Conservation (phyloP, 176 grass and related monocot genomes). For the Oryza glumipatula region DNA sequence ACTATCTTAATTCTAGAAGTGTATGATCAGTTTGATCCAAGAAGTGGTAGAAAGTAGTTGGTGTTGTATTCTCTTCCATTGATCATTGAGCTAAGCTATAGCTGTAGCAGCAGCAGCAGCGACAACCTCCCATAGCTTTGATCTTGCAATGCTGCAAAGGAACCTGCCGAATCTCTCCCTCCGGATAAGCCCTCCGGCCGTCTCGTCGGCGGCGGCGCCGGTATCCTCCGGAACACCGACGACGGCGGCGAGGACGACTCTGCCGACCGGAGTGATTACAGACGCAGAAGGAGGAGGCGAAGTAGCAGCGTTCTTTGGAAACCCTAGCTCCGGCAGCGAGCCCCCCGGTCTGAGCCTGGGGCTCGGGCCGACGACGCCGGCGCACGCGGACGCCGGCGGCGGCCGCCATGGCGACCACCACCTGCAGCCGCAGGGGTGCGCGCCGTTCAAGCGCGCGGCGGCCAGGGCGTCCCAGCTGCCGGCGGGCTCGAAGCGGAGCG, state of each 20-base stretch:
- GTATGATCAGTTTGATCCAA: conserved; percentile 28
- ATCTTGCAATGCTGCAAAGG: conserved; percentile 52
- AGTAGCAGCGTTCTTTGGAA: conserved; percentile 47
- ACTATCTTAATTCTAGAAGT: conserved; percentile 8
- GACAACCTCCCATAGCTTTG: background rate
- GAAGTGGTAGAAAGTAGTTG: background rate
- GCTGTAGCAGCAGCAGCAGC: background rate
- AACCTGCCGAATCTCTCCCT: conserved; percentile 79
- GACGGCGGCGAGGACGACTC: conserved; percentile 27
- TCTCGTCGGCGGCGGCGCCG: conserved; percentile 17
- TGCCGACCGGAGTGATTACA: conserved; percentile 1
- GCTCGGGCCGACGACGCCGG: conserved; percentile 25
- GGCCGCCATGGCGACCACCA: conserved; percentile 12
- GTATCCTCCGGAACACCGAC: conserved; percentile 4
- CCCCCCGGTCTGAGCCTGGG: conserved; percentile 53
- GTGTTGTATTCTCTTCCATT: background rate
- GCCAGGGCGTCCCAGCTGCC: background rate
- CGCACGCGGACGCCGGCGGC: background rate
- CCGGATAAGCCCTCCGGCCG: conserved; percentile 66
- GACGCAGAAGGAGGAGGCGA: conserved; percentile 47
- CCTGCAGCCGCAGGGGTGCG: conserved; percentile 45
- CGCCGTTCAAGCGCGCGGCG: conserved; percentile 67
- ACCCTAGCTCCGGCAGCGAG: conserved; percentile 45
- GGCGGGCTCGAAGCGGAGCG: conserved; percentile 63
- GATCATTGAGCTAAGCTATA: conserved; percentile 18